Evolutionary conservation across 1,284 basidiomycete genomes (phyloP).

Genomic region (Chalciporus piperatoides): DNA sequence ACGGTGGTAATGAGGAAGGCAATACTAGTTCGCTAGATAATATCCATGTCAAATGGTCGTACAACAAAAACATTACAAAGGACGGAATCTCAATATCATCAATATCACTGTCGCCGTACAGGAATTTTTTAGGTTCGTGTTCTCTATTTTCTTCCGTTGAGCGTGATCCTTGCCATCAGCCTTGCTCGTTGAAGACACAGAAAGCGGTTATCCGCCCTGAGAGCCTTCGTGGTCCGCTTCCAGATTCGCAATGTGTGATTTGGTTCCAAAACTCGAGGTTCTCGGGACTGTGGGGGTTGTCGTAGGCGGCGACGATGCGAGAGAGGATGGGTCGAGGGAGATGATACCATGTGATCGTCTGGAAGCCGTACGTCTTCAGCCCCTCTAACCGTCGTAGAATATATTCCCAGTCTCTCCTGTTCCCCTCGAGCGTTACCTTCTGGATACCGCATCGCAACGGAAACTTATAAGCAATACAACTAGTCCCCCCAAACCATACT

Average conservation of each 20-base stretch:
- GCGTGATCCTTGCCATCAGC: slow-evolving; percentile 34
- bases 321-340: slow-evolving; percentile 39
- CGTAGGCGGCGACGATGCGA: slow-evolving; percentile 38
- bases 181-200: slow-evolving; percentile 33
- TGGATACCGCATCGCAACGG: slow-evolving; percentile 43
- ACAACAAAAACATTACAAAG: background rate
- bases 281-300: slow-evolving; percentile 26
- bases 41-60: background rate
- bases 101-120: background rate
- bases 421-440: slow-evolving; percentile 42
- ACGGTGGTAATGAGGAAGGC: no score
- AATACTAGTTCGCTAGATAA: no score
- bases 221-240: slow-evolving; percentile 29
- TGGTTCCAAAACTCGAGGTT: slow-evolving; percentile 39
- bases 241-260: slow-evolving; percentile 27
- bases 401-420: slow-evolving; percentile 35
- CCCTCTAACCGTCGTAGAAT: slow-evolving; percentile 37
- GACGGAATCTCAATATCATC: background rate
- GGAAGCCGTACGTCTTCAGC: slow-evolving; percentile 36
- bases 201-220: slow-evolving; percentile 44
- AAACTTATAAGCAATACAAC: slow-evolving; percentile 31
- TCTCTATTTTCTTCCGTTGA: slow-evolving; percentile 32
- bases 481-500: no score
- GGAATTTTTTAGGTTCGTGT: slow-evolving; percentile 32
- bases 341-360: slow-evolving; percentile 36